A percentile compares a stretch with the other conserved stretches of the same genome.
Evolutionary conservation across 108 stramenopile species (phyloP).

Genomic region (Conticribra guillardii): DNA sequence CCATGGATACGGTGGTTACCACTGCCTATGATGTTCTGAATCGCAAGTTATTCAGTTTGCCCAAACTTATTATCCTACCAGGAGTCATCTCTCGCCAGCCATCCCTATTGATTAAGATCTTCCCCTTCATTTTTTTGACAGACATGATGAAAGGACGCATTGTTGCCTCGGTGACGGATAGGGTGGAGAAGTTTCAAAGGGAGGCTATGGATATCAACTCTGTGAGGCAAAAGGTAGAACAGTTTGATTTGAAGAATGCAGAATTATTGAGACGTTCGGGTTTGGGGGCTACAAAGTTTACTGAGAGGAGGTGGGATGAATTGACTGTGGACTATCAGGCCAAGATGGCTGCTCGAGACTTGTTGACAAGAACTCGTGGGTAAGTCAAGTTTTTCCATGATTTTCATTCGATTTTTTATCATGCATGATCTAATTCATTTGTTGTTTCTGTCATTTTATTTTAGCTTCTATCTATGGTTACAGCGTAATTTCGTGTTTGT

Average conservation of each 20-base stretch:
- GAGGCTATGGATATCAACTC: constrained; percentile 66
- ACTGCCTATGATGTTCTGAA: constrained; percentile 68
- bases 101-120: constrained; percentile 72
- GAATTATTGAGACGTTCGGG: constrained; percentile 81
- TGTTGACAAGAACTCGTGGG: constrained; percentile 66
- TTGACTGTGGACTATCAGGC: constrained; percentile 76
- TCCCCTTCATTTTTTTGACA: constrained; percentile 78
- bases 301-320: constrained; percentile 74
- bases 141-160: constrained; percentile 76
- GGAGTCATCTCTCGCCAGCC: constrained; percentile 79
- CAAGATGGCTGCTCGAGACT: constrained; percentile 59
- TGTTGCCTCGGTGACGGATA: constrained; percentile 70
- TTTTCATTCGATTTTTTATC: no score
- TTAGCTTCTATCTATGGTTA: constrained; percentile 80
- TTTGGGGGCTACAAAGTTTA: constrained; percentile 70
- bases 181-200: constrained; percentile 72
- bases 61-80: constrained; percentile 80
- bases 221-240: constrained; percentile 80
- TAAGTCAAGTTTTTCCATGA: no score
- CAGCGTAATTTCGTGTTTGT: constrained; percentile 86
- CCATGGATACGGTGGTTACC: constrained; percentile 75
- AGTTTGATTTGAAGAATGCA: constrained; percentile 89
- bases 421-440: no score
- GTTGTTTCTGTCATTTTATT: no score
- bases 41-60: constrained; percentile 87